Base-by-base conservation (phyloP, 768 basidiomycete genomes). In the Hysterangium stoloniferum region DNA sequence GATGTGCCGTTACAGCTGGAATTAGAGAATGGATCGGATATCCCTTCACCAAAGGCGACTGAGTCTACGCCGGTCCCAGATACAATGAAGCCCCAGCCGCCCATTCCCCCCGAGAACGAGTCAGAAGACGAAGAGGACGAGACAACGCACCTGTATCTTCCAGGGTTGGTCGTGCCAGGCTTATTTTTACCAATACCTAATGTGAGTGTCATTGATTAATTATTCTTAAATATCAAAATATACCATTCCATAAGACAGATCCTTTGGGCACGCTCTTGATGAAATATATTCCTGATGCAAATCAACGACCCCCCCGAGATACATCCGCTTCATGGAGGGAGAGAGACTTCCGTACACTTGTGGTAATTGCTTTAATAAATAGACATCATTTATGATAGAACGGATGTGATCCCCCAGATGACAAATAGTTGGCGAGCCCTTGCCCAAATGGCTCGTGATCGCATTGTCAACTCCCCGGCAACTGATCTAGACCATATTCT, bases 161-260 rank as follows among this genome's bases (percentile, higher is more conserved):
- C 86, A 2, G 79, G 78, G 32, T 76, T 90, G 32, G 72, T 82
- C 31, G 64, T 78, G 25, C 81, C 87, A 29, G 83, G 80, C 29
- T 84, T 90, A 82, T 91, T 91, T 63, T 68, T 90, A 41, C 88
- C 88, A n/a, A 84, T 90, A 36, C 88, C 89, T 45, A 88, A 88
- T 71, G 88, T 91, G 75, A 79, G 85, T 78, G 68, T 58, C 57
- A 67, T 68, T 44, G 66, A 77, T 55, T 76, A 73, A 40, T 69
- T 69, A 64, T 65, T 71, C 52, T 69, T 84, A 38, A 71, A 74
- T 48, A 25, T 53, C 38, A 44, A 54, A 56, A 36, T 3, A 53
- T 34, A 5, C 50, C 53, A 13, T 50, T 54, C 57, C 17, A 20
- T 9, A 42, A 92, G 88, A 89, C 85, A 52, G 89, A 91, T 68